Conservation (phyloP, 495 filamentous ascomycete species). For the Neurospora sp. region DNA sequence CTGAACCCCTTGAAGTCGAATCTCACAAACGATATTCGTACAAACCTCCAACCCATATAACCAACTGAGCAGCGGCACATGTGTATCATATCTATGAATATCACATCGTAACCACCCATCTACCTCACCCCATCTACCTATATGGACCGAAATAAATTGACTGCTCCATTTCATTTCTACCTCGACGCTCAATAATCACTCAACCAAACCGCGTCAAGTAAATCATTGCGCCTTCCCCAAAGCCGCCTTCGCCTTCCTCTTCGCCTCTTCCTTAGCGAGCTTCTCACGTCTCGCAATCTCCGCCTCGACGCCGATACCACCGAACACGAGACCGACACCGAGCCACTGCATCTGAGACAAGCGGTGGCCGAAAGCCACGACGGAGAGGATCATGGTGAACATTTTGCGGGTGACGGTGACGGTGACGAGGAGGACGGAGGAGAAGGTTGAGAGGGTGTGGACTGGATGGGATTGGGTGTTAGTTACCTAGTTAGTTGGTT, state of each 20-base stretch:
- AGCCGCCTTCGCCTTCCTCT: conserved; percentile 38
- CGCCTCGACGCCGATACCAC: conserved; percentile 87
- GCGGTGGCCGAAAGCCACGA: conserved; percentile 86
- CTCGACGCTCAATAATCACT: too few relatives aligned
- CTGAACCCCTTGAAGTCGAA: background rate
- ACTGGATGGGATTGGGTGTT: conserved; percentile 40
- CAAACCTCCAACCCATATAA: background rate
- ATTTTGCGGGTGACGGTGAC: conserved; percentile 98
- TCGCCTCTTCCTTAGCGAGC: conserved; percentile 63
- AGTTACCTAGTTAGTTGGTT: too few relatives aligned
- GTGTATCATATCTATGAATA: background rate
- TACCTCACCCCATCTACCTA: background rate
- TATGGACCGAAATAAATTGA: background rate
- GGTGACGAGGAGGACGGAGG: conserved; percentile 82
- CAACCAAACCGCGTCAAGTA: too few relatives aligned
- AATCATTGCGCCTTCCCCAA: conserved; percentile 21
- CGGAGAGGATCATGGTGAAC: conserved; percentile 95
- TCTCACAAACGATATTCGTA: background rate
- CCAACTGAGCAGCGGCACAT: background rate
- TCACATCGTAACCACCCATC: background rate
- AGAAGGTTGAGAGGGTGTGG: conserved; percentile 88
- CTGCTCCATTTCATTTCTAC: background rate
- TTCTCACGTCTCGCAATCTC: conserved; percentile 76
- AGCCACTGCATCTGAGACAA: conserved; percentile 78
- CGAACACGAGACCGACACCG: conserved; percentile 86